Percentiles rank a stretch among this genome's conserved stretches.
phyloP scores from a whole-genome alignment of 257 asterid species.

The Nicotiana benthamiana region DNA sequence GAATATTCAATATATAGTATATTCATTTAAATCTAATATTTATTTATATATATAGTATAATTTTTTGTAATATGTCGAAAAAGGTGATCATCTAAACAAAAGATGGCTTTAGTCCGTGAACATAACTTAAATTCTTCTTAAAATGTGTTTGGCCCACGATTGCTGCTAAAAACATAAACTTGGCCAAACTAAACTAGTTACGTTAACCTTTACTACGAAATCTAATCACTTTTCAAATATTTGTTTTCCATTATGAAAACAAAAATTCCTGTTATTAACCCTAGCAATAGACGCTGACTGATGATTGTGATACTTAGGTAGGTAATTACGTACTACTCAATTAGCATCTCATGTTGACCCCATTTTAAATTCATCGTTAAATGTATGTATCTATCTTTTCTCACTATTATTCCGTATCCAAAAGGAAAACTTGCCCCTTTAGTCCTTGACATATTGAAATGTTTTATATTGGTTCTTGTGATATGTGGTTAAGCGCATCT shows the following conservation, averaged over 20 bases:
- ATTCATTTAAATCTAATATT: too few relatives aligned
- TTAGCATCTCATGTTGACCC: background rate
- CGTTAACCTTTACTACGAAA: background rate
- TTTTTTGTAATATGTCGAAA: too few relatives aligned
- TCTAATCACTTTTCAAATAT: background rate
- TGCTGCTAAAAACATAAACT: too few relatives aligned
- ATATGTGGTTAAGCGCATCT: background rate
- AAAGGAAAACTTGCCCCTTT: background rate
- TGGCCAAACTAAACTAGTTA: background rate
- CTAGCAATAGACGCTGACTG: background rate
- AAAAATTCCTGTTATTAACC: background rate
- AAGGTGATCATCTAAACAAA: too few relatives aligned
- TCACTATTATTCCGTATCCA: background rate
- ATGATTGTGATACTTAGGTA: background rate
- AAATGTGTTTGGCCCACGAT: too few relatives aligned
- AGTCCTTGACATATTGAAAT: background rate
- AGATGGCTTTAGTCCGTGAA: too few relatives aligned
- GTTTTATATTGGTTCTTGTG: background rate
- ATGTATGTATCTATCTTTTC: background rate
- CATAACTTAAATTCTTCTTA: too few relatives aligned
- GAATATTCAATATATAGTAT: too few relatives aligned
- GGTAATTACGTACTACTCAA: background rate
- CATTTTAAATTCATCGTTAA: background rate
- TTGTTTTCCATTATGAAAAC: constrained; percentile 6
- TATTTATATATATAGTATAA: too few relatives aligned